Percentiles rank a stretch among this genome's conserved stretches.
phyloP scores from a whole-genome alignment of 495 filamentous ascomycete genomes.

The Xylaria flabelliformis region DNA sequence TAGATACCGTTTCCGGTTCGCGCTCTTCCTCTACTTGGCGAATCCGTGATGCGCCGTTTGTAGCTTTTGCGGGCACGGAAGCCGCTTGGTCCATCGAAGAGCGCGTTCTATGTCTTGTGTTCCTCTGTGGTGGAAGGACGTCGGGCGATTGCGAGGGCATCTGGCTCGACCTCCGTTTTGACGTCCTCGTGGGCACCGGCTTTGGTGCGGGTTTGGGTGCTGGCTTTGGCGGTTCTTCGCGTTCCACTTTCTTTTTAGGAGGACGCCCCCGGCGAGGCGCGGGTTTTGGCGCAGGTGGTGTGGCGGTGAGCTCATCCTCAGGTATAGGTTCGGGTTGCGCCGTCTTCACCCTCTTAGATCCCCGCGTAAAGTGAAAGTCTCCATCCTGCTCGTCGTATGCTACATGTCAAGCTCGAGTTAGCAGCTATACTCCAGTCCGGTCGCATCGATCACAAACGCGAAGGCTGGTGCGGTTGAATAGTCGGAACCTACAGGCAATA shows the following conservation, averaged over 20 bases:
- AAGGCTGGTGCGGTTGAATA: conserved; percentile 2
- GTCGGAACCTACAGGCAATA: conserved; percentile 56
- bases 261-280: conserved; percentile 51
- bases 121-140: conserved; percentile 32
- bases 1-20: conserved; percentile 35
- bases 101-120: conserved; percentile 35
- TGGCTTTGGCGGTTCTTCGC: conserved; percentile 44
- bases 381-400: conserved; percentile 71
- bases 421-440: conserved; percentile 12
- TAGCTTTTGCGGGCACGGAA: conserved; percentile 30
- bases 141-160: conserved; percentile 39
- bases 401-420: conserved; percentile 34
- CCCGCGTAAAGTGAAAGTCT: conserved; percentile 67
- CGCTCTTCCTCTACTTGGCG: conserved; percentile 31
- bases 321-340: conserved; percentile 43
- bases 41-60: conserved; percentile 36
- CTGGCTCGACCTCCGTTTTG: conserved; percentile 52
- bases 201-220: conserved; percentile 41
- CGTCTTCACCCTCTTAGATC: conserved; percentile 59
- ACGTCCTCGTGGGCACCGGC: conserved; percentile 40
- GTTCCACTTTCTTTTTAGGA: conserved; percentile 46
- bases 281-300: conserved; percentile 47
- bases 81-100: conserved; percentile 38
- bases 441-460: conserved; percentile 15
- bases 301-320: conserved; percentile 46